A percentile compares a stretch with the other conserved stretches of the same genome.
These are phyloP conservation scores for Venturia aucupariae DNA, from an alignment of 2,329 filamentous ascomycete species.

Conservation along the genomic window DNA sequence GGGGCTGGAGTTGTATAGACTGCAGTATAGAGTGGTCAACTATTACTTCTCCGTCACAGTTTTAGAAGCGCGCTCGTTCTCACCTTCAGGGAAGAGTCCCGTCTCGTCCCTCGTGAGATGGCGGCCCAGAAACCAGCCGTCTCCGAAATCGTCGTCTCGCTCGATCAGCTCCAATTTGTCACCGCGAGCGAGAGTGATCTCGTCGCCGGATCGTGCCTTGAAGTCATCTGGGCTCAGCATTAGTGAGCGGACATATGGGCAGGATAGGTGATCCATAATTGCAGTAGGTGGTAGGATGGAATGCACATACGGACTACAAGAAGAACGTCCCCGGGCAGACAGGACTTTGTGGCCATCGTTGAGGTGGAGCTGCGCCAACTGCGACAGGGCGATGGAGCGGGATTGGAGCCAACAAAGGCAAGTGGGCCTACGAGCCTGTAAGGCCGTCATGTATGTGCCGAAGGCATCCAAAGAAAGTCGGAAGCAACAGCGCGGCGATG, in stretches of 20 bases:
- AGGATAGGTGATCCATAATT: slow-evolving; percentile 19
- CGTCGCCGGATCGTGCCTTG: slow-evolving; percentile 80
- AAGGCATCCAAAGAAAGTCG: background rate
- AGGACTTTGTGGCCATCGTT: background rate
- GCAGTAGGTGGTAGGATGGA: background rate
- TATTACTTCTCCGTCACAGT: slow-evolving; percentile 16
- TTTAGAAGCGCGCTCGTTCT: slow-evolving; percentile 22
- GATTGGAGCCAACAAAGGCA: background rate
- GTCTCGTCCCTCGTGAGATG: slow-evolving; percentile 65
- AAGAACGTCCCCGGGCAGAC: slow-evolving; percentile 51
- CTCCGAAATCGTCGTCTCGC: slow-evolving; percentile 79
- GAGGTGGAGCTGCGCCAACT: background rate
- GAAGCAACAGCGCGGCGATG: background rate
- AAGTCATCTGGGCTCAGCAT: slow-evolving; percentile 64
- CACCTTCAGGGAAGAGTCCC: slow-evolving; percentile 77
- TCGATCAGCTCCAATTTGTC: slow-evolving; percentile 77
- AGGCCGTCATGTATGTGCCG: background rate
- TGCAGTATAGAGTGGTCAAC: slow-evolving; percentile 22
- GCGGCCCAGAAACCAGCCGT: slow-evolving; percentile 74
- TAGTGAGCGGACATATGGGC: background rate
- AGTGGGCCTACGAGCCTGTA: background rate
- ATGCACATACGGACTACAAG: slow-evolving; percentile 58
- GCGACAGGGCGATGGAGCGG: background rate
- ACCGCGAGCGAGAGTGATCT: slow-evolving; percentile 78
- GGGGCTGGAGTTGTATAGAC: slow-evolving; percentile 55